A percentile compares a stretch with the other conserved stretches of the same genome.
Conservation (phyloP, 129 eudicot genomes). For the Flaveria bidentis region DNA sequence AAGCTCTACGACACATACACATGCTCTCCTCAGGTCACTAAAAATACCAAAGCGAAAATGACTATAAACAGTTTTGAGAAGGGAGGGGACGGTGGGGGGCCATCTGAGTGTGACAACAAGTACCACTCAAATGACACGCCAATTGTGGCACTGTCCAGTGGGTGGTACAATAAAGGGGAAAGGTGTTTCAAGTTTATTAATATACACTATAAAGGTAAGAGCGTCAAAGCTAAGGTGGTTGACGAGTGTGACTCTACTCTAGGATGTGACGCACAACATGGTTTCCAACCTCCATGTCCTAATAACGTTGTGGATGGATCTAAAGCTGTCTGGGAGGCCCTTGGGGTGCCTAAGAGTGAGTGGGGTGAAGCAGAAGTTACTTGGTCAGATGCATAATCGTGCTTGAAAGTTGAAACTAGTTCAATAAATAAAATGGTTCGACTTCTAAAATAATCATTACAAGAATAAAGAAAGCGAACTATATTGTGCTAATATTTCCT, state of each 20-base stretch:
- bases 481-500: too few relatives aligned
- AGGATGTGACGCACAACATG: constrained; percentile 42
- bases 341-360: constrained; percentile 34
- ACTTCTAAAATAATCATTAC: background rate
- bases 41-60: constrained; percentile 24
- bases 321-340: constrained; percentile 51
- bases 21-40: constrained; percentile 38
- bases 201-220: constrained; percentile 30
- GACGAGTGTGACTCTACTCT: constrained; percentile 50
- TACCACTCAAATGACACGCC: constrained; percentile 35
- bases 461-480: background rate
- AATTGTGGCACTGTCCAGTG: constrained; percentile 39
- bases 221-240: constrained; percentile 45
- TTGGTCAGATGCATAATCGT: constrained; percentile 35
- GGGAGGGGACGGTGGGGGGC: constrained; percentile 44
- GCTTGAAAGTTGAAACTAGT: background rate
- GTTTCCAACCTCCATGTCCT: constrained; percentile 45
- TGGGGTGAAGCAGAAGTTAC: constrained; percentile 32
- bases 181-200: constrained; percentile 34
- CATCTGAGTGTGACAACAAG: constrained; percentile 43
- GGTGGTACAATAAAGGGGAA: constrained; percentile 32
- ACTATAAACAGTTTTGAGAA: constrained; percentile 40
- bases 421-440: background rate
- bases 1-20: constrained; percentile 32
- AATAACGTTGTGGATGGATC: constrained; percentile 52